Base-by-base conservation (phyloP, 2,329 filamentous ascomycete genomes). In the Aspergillus proliferans region DNA sequence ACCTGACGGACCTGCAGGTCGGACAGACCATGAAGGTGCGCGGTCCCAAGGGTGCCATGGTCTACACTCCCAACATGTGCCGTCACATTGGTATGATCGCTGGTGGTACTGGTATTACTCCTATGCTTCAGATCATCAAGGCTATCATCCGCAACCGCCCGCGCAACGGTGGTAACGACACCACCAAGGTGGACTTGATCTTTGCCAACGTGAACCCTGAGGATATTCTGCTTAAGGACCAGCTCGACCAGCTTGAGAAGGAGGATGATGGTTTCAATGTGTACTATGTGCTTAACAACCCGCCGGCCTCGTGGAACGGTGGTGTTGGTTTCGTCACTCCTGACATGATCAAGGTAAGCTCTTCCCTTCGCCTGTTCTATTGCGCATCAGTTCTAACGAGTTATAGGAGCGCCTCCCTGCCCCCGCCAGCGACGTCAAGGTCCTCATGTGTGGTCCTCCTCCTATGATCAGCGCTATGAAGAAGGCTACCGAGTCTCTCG, bases 381-480 rank as follows among this genome's bases (percentile, higher is more conserved):
- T 19, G 14, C 4, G 30, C 15, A 7, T 1, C 26, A 8, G 12
- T 30, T 10, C 62, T 71, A 56, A 70, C 45, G 33, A 42, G 36
- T 47, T 52, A 5, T 48, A 74, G 71, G 71, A 70, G 51, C 68
- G 67, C 50, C 81, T 97, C 47, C 90, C 93, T 50, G 84, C 87
- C 66, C 83, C 93, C 18, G 87, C 88, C 48, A 75, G 79, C 50
- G 91, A 97, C 64, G 85, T 95, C 75, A 97, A 97, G 82, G 81
- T 98, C 60, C 80, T 97, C 52, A 80, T 97, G 58, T 98, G 93
- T 68, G 93, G 93, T 48, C 93, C 93, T 50, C 93, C 93, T 49
- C 93, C 93, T 45, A 98, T 98, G 93, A 81, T 97, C 56, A 87
- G 86, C 63, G 92, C 90, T 46, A 86, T 97, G 78, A 98, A 98